A percentile compares a stretch with the other conserved stretches of the same genome.
These are phyloP conservation scores for Claviceps spartinae DNA, from an alignment of 2,329 filamentous ascomycete species.

Conservation along the genomic window DNA sequence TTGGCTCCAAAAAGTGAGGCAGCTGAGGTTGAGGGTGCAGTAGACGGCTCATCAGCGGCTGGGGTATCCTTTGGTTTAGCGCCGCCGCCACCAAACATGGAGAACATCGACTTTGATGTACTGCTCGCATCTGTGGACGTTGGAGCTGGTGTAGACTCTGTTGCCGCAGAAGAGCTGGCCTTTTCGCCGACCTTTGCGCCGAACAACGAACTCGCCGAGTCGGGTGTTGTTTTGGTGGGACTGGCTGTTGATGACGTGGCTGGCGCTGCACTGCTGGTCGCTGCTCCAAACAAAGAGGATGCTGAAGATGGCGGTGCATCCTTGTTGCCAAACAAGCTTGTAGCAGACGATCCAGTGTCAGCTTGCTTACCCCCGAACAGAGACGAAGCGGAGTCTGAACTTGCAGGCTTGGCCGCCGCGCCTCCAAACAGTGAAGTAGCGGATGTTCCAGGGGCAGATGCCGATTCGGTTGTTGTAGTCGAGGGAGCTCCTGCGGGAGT, in stretches of 20 bases:
- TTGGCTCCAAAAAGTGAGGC: constrained; percentile 21
- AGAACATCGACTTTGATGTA: constrained; percentile 8
- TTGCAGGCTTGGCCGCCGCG: constrained; percentile 10
- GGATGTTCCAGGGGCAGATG: constrained; percentile 2
- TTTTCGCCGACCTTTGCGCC: constrained; percentile 25
- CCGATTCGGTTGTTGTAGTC: constrained; percentile 19
- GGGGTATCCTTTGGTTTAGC: constrained; percentile 13
- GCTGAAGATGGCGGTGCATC: constrained; percentile 11
- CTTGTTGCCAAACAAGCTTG: constrained; percentile 10
- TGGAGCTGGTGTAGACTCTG: constrained; percentile 15
- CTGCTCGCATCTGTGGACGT: constrained; percentile 4
- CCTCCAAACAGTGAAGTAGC: constrained; percentile 15
- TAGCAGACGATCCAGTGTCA: constrained; percentile 13
- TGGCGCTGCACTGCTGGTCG: constrained; percentile 8
- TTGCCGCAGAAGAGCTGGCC: constrained; percentile 17
- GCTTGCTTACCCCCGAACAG: constrained; percentile 18
- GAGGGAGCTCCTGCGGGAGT: constrained; percentile 44
- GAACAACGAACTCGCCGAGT: constrained; percentile 22
- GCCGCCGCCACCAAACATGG: constrained; percentile 12
- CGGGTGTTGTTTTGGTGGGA: constrained; percentile 12
- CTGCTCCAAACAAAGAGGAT: constrained; percentile 14
- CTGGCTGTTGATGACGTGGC: constrained; percentile 13
- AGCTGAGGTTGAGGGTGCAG: constrained; percentile 11
- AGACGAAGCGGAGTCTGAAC: constrained; percentile 8
- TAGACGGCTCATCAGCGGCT: constrained; percentile 15